Conservation (phyloP, 352 stramenopile species). For the Pythium graminicola region DNA sequence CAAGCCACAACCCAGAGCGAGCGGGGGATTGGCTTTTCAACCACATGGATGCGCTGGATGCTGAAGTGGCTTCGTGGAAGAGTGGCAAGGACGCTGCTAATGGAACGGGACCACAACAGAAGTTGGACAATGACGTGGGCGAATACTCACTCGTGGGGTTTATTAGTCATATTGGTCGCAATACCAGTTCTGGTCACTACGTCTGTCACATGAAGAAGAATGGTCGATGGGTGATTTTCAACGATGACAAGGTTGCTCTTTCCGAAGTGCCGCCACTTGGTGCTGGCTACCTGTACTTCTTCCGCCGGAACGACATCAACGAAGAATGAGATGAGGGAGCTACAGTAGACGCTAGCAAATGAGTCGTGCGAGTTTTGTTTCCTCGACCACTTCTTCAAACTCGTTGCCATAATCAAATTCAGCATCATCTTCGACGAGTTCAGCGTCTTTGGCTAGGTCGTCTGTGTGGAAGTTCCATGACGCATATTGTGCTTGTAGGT, state of each 20-base stretch:
- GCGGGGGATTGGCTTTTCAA: slow-evolving; percentile 98
- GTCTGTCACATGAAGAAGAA: slow-evolving; percentile 97
- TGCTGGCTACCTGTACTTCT: slow-evolving; percentile 97
- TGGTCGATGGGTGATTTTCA: slow-evolving; percentile 97
- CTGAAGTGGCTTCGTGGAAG: slow-evolving; percentile 84
- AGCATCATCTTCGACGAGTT: slow-evolving; percentile 30
- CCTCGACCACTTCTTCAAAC: slow-evolving; percentile 80
- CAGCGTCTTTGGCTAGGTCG: slow-evolving; percentile 17
- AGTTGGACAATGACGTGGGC: slow-evolving; percentile 50
- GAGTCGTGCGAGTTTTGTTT: slow-evolving; percentile 44
- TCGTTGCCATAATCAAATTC: slow-evolving; percentile 67
- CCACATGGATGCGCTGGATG: slow-evolving; percentile 95
- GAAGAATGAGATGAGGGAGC: background rate
- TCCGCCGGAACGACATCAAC: slow-evolving; percentile 46
- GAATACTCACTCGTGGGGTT: slow-evolving; percentile 96
- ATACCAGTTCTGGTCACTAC: slow-evolving; percentile 97
- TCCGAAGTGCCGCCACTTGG: slow-evolving; percentile 91
- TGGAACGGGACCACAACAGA: slow-evolving; percentile 23
- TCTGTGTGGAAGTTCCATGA: slow-evolving; percentile 22
- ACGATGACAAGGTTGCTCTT: slow-evolving; percentile 97
- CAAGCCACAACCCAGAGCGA: slow-evolving; percentile 85
- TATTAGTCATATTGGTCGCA: slow-evolving; percentile 98
- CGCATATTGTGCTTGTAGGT: slow-evolving; percentile 16
- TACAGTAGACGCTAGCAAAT: slow-evolving; percentile 29
- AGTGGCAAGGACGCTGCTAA: slow-evolving; percentile 18